A percentile compares a stretch with the other conserved stretches of the same genome.
Conservation (phyloP, 2,329 filamentous ascomycete genomes). For the Fusarium xylarioides region DNA sequence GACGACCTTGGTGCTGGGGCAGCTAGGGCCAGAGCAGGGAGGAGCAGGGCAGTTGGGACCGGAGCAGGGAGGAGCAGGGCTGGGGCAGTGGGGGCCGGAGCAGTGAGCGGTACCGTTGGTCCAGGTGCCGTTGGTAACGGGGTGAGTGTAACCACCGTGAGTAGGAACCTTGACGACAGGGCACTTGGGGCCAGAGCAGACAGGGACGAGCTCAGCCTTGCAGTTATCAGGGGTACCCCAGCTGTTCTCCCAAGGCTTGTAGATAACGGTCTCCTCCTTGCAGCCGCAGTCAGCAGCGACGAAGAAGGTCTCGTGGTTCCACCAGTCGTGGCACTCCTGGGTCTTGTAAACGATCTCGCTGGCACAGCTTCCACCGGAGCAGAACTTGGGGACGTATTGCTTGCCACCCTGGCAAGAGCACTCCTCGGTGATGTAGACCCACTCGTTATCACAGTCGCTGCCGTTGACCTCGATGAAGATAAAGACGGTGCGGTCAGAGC, state of each 20-base stretch:
- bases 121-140: not conserved
- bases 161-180: not conserved
- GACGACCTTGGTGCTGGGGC: not conserved
- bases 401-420: constrained; percentile 31
- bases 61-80: too few species aligned
- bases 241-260: constrained; percentile 35
- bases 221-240: constrained; percentile 9
- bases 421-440: constrained; percentile 23
- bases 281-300: constrained; percentile 23
- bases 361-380: constrained; percentile 12
- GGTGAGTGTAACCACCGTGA: not conserved
- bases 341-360: constrained; percentile 32
- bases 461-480: constrained; percentile 30
- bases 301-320: constrained; percentile 21
- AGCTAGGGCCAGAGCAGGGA: not conserved
- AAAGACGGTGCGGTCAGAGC: constrained; percentile 2
- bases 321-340: constrained; percentile 23
- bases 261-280: constrained; percentile 18
- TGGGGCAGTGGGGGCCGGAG: not conserved
- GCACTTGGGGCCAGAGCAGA: constrained; percentile 1
- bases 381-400: constrained; percentile 28
- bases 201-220: not conserved
- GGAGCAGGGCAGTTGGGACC: not conserved
- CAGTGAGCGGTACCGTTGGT: not conserved
- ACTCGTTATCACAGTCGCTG: constrained; percentile 20